Percentiles rank a stretch among this genome's conserved stretches.
Conservation (phyloP, 2,329 filamentous ascomycete species). For the Pestalotiopsis sp. region DNA sequence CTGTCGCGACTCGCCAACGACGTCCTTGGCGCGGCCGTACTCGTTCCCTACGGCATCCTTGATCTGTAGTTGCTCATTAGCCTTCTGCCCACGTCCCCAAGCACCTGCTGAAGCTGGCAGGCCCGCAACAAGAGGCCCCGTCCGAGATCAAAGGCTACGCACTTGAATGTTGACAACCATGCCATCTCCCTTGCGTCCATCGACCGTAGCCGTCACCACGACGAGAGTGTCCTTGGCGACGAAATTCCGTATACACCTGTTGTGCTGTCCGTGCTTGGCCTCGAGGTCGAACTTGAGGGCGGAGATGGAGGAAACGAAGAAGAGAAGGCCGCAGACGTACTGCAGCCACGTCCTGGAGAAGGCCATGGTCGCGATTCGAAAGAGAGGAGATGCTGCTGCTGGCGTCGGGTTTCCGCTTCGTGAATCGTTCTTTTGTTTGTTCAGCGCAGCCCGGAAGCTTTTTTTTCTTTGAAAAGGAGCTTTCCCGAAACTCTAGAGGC, state of each 20-base stretch:
- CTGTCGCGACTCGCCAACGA: conserved; percentile 88
- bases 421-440: conserved; percentile 13
- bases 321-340: conserved; percentile 60
- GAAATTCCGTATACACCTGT: conserved; percentile 96
- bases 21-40: conserved; percentile 88
- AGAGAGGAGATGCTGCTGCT: neutral
- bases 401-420: neutral
- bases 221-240: conserved; percentile 90
- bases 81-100: neutral
- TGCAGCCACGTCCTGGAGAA: conserved; percentile 56
- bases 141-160: conserved; percentile 34
- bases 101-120: neutral
- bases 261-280: conserved; percentile 69
- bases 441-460: neutral
- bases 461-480: neutral
- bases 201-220: conserved; percentile 88
- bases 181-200: conserved; percentile 87
- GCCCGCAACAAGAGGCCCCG: neutral
- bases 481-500: conserved; percentile 1
- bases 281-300: conserved; percentile 94
- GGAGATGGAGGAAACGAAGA: conserved; percentile 56
- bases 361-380: conserved; percentile 45
- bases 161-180: conserved; percentile 95
- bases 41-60: conserved; percentile 95
- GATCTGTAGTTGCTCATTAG: conserved; percentile 62